Evolutionary conservation across 2,329 filamentous ascomycete species (phyloP), one percentile per base, ranked within the genome.

Genomic region (Colletotrichum sp.): DNA sequence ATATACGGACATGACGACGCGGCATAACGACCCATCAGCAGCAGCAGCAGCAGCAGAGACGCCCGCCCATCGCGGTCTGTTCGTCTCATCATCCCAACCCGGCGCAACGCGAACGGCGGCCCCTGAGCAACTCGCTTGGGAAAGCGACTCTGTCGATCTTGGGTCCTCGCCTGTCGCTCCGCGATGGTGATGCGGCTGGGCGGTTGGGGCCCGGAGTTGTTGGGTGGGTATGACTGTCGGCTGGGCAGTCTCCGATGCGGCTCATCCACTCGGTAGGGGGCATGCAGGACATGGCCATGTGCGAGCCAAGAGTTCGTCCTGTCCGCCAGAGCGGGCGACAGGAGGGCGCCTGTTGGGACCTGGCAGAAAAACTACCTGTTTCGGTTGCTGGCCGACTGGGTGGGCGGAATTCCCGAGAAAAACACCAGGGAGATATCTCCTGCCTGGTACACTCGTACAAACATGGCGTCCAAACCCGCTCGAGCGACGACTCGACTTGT

Each of bases 281-380:
- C 29, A 62, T 38, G 27, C 62, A 65, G 38, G 34, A 36, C 31
- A 16, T 57, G 47, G 18, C 13, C 34, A 51, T 33, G 69, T 63
- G 69, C 64, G 43, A 66, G 72, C 63, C 69, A 74, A 69, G 58
- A 34, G 69, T 73, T 68, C 64, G 18, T 68, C 69, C 51, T 65
- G 64, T n/a, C 59, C 58, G 36, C 43, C n/a, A 31, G 24, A 27
- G 29, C 47, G 31, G 29, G 58, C 66, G 34, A 34, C 33, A 27
- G 47, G 18, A 24, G 34, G 11, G 31, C 64, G 21, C 29, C 16
- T 47, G 27, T 33, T 31, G 54, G 29, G 13, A 47, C n/a, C n/a
- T 31, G 29, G 13, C 31, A 61, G 12, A 31, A 11, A 47, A 29
- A 24, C 29, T 27, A n/a, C 43, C 43, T 34, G 36, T 33, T 63